Base-by-base conservation (phyloP, 495 filamentous ascomycete species). In the Bacidia rubella region DNA sequence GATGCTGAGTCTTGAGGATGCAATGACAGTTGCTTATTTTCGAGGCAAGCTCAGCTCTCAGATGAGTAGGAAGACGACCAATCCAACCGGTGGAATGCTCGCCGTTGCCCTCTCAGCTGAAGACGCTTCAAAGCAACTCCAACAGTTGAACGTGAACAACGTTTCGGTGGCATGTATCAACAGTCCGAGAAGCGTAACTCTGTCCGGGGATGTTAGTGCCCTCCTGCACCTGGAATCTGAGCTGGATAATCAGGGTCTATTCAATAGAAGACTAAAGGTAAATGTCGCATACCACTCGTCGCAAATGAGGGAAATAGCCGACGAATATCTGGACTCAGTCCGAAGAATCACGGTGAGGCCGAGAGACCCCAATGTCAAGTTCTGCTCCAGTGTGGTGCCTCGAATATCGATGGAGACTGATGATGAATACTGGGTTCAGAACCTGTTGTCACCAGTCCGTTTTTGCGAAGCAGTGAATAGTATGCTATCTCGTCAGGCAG, bases 251-350 rank as follows among this genome's bases (percentile, higher is more conserved):
- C 26, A 53, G 27, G 56, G 67, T 43, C 54, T 71, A 20, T 77
- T 78, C 60, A 68, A 68, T 54, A 63, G 75, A 51, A 68, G 68
- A 25, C 65, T 79, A 2, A 63, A 69, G 40, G 70, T 78, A 25
- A 70, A 73, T 39, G 65, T 69, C n/a, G 75, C 74, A n/a, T 79
- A 75, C 49, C 76, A 79, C 53, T 77, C 74, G 12, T 67, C 66
- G 21, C 74, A 77, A 51, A 78, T 79, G 75, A 60, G 69, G 32
- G 57, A 22, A 2, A 51, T 57, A 25, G 51, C 55, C 1, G 49
- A 44, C 20, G 12, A 44, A 20, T 56, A 56, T 23, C 47, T 24
- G 5, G 47, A 22, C n/a, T 50, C 22, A 27, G 19, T 49, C 23
- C 38, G 3, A 26, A 23, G 15, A 7, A 35, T 35, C 29, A 35